Percentiles rank a stretch among this genome's conserved stretches.
Evolutionary conservation across 2,329 filamentous ascomycete species (phyloP).

Genomic region (Aureobasidium sp.): DNA sequence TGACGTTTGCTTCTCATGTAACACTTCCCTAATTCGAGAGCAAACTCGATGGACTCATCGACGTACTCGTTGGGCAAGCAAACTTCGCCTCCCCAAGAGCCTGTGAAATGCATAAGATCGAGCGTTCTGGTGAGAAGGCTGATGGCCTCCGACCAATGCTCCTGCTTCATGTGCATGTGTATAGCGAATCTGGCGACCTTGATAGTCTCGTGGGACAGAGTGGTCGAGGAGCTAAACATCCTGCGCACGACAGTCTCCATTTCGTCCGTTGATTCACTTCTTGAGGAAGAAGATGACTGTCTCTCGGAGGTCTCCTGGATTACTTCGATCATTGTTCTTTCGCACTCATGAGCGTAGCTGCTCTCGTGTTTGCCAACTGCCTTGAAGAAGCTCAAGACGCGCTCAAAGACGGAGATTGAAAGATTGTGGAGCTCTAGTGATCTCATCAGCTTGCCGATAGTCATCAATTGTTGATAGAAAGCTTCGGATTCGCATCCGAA

Average conservation of each 20-base stretch:
- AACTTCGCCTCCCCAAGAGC: slow-evolving; percentile 30
- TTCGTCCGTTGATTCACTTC: slow-evolving; percentile 23
- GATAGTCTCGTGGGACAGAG: slow-evolving; percentile 17
- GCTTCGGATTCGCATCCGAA: slow-evolving; percentile 20
- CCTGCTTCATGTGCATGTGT: slow-evolving; percentile 36
- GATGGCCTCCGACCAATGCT: slow-evolving; percentile 39
- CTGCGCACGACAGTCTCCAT: slow-evolving; percentile 21
- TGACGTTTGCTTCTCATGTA: slow-evolving; percentile 26
- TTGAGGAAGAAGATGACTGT: not conserved
- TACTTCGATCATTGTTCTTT: slow-evolving; percentile 36
- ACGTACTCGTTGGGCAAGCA: slow-evolving; percentile 33
- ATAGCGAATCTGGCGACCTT: slow-evolving; percentile 32
- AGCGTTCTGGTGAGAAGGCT: slow-evolving; percentile 38
- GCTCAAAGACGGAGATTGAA: slow-evolving; percentile 19
- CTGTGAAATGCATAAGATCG: slow-evolving; percentile 36
- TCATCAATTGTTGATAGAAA: slow-evolving; percentile 2
- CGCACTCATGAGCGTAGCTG: not conserved
- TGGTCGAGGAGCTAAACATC: not conserved
- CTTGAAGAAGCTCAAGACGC: slow-evolving; percentile 35
- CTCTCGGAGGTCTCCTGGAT: slow-evolving; percentile 32
- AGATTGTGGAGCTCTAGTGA: slow-evolving; percentile 11
- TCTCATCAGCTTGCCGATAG: slow-evolving; percentile 1
- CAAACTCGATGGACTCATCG: slow-evolving; percentile 39
- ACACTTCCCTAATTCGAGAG: slow-evolving; percentile 38
- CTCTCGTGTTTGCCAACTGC: slow-evolving; percentile 26